Percentiles rank a stretch among this genome's conserved stretches.
phyloP scores from a whole-genome alignment of 495 filamentous ascomycete genomes.

The Lasiosphaeria hispida region DNA sequence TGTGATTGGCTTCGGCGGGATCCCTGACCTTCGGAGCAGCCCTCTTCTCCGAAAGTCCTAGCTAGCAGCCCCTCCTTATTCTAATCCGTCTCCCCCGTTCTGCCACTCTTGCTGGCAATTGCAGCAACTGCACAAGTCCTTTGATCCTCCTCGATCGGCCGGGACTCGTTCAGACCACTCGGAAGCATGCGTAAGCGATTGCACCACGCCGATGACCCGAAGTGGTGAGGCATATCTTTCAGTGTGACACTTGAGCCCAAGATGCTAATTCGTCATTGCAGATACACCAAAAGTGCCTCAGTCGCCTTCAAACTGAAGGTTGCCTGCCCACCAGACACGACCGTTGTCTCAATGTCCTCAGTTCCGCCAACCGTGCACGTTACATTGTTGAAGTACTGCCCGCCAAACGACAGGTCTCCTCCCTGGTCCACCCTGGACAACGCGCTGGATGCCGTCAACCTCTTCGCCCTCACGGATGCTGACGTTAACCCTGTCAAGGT shows the following conservation, averaged over 20 bases:
- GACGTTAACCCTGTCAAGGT: constrained; percentile 43
- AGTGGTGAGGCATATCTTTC: too few relatives aligned
- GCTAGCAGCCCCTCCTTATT: background rate
- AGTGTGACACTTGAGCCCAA: background rate
- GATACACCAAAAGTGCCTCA: constrained; percentile 56
- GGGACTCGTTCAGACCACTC: too few relatives aligned
- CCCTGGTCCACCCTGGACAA: constrained; percentile 50
- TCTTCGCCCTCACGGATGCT: constrained; percentile 45
- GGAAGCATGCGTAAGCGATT: too few relatives aligned
- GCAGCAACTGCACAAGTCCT: too few relatives aligned
- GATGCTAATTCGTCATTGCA: constrained; percentile 27
- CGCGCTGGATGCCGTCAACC: constrained; percentile 53
- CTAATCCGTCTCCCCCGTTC: too few relatives aligned
- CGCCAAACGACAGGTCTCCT: constrained; percentile 46
- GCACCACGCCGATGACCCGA: too few relatives aligned
- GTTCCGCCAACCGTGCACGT: constrained; percentile 48
- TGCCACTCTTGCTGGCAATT: too few relatives aligned
- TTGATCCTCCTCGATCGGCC: too few relatives aligned
- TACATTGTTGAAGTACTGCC: constrained; percentile 53
- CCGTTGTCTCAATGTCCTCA: constrained; percentile 41
- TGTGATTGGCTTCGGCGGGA: constrained; percentile 3
- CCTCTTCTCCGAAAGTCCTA: background rate
- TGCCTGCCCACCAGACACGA: constrained; percentile 41
- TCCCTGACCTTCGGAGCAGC: background rate
- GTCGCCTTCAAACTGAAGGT: constrained; percentile 50